Conservation (phyloP, 164 flowering plant genomes). For the Vitis rotundifolia region DNA sequence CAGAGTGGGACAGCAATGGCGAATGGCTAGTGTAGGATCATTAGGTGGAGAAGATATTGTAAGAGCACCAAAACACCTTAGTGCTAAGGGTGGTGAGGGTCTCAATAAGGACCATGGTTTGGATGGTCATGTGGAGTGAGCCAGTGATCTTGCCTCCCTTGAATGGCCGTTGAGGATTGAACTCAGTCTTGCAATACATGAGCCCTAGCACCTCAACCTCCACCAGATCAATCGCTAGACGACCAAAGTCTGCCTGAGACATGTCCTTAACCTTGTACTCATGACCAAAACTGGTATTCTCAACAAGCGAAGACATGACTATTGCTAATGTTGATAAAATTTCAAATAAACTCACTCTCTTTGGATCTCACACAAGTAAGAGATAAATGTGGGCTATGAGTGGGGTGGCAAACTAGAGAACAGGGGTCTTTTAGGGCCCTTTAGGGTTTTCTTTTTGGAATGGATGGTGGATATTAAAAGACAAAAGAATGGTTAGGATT, state of each 20-base stretch:
- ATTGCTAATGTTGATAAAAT: too few species aligned
- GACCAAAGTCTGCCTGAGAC: conserved; percentile 81
- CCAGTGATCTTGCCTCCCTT: conserved; percentile 76
- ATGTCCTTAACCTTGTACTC: conserved; percentile 83
- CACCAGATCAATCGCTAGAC: conserved; percentile 73
- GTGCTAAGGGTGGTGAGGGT: conserved; percentile 78
- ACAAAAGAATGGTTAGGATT: too few species aligned
- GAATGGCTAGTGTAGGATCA: too few species aligned
- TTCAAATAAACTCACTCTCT: too few species aligned
- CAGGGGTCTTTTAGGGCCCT: too few species aligned
- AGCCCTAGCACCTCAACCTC: conserved; percentile 83
- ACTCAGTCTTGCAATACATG: conserved; percentile 65
- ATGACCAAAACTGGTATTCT: conserved; percentile 61
- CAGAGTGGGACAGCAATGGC: too few species aligned
- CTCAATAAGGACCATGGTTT: conserved; percentile 72
- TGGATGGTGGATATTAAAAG: too few species aligned
- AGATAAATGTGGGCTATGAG: not conserved
- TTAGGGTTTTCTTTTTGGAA: too few species aligned
- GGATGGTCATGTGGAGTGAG: conserved; percentile 81
- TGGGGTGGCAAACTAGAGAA: too few species aligned
- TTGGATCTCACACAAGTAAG: too few species aligned
- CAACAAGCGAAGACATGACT: conserved; percentile 50
- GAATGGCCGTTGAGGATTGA: conserved; percentile 69
- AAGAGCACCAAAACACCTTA: conserved; percentile 82
- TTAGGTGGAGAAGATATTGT: conserved; percentile 84